Evolutionary conservation across 768 basidiomycete genomes (phyloP).

Genomic region (Boletus reticulatus): DNA sequence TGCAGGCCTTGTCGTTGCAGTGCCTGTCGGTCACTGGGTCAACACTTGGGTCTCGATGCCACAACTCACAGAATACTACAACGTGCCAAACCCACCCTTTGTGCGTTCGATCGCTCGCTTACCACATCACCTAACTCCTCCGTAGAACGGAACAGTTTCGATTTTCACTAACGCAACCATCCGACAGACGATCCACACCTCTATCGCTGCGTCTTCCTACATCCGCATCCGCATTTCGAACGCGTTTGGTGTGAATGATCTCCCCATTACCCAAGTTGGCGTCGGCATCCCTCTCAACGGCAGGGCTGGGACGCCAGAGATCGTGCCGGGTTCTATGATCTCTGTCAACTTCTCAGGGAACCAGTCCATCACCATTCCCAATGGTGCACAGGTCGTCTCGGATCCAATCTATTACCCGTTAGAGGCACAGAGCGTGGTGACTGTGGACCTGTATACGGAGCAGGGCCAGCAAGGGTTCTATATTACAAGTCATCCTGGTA

Average conservation of each 20-base stretch:
- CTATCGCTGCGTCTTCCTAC: not conserved
- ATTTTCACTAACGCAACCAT: constrained; percentile 2
- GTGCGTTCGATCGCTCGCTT: not conserved
- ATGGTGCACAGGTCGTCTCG: not conserved
- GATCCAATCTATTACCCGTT: not conserved
- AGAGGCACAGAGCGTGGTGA: not conserved
- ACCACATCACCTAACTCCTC: constrained; percentile 4
- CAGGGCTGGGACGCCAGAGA: not conserved
- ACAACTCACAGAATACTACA: constrained; percentile 3
- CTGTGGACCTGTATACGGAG: constrained; percentile 2
- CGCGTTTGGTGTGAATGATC: not conserved
- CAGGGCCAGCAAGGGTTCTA: not conserved
- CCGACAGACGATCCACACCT: not conserved
- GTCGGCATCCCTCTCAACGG: not conserved
- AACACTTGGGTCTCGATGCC: constrained; percentile 8
- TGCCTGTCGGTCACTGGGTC: not conserved
- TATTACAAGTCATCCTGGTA: constrained; percentile 1
- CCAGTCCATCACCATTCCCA: constrained; percentile 2
- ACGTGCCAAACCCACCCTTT: constrained; percentile 1
- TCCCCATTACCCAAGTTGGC: not conserved
- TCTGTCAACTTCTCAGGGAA: not conserved
- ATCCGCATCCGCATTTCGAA: constrained; percentile 3
- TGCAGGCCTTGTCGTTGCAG: not conserved
- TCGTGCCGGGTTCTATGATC: not conserved
- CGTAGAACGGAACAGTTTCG: not conserved